Conservation (phyloP, 2,329 filamentous ascomycete species). For the Aspergillus tubingensis region DNA sequence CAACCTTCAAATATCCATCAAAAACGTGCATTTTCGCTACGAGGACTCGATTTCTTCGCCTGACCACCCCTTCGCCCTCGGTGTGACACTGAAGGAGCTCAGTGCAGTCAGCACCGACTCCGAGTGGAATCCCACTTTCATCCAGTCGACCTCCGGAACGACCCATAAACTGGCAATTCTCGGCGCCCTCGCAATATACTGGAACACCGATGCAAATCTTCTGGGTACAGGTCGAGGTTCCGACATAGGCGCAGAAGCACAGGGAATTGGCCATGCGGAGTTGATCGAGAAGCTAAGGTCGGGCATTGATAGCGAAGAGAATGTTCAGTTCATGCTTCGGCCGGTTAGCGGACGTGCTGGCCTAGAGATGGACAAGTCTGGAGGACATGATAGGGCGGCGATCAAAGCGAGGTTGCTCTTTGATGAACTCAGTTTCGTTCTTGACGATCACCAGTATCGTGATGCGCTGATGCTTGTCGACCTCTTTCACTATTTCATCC, state of each 20-base stretch:
- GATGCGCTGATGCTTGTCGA: conserved; percentile 98
- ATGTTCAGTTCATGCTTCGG: conserved; percentile 92
- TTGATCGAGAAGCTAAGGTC: conserved; percentile 75
- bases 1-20: conserved; percentile 95
- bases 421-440: conserved; percentile 95
- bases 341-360: conserved; percentile 95
- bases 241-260: conserved; percentile 57
- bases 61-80: conserved; percentile 90
- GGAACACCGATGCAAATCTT: conserved; percentile 90
- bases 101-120: conserved; percentile 95
- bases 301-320: conserved; percentile 74
- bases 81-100: conserved; percentile 90
- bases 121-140: conserved; percentile 93
- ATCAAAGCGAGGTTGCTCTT: conserved; percentile 91
- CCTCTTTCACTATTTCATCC: conserved; percentile 96
- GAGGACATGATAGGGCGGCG: conserved; percentile 74
- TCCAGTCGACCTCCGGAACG: conserved; percentile 77
- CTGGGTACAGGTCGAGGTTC: conserved; percentile 79
- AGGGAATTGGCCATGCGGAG: conserved; percentile 68
- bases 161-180: conserved; percentile 94
- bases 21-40: conserved; percentile 97
- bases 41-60: conserved; percentile 96
- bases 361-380: conserved; percentile 91
- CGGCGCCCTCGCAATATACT: conserved; percentile 89
- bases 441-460: conserved; percentile 96